Evolutionary conservation across 306 rosid species (phyloP), one percentile per base, ranked within the genome.

Genomic region (Fagus crenata): DNA sequence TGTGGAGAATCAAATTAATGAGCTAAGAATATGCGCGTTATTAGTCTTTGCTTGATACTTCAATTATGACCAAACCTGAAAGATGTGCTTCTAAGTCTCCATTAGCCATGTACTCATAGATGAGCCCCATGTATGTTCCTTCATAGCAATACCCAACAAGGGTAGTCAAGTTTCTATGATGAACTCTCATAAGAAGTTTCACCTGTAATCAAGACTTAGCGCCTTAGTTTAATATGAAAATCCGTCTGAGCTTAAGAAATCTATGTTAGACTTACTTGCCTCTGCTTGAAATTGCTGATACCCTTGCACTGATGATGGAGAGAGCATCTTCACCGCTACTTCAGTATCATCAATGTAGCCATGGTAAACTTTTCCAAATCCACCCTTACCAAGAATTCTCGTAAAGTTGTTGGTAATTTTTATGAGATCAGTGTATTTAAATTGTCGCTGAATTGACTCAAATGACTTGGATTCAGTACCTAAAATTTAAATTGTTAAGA

Each of bases 61-160:
- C 49, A 42, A 42, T 42, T 42, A 42, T 42, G 49, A 42, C 49
- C 49, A 42, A 42, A 75, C 92, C 86, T 72, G 89, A 82, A 43
- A 88, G 75, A 61, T 81, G 69, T 11, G 83, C 61, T 4, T 84
- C 78, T 39, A 88, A 77, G 81, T 88, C 85, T 15, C 89, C 89
- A 81, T 79, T 80, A 64, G 82, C 56, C 92, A 88, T 84, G 58
- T 84, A 86, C 67, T 88, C 92, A 65, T 84, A 88, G 85, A 86
- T 88, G 64, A 88, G 92, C 61, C 86, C 88, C 79, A 77, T 65
- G 46, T 86, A 67, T 67, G 80, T 67, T 60, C 82, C 83, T 83
- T 86, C 87, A 37, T 86, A 79, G 78, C 92, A 88, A 46, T 80
- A 88, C 28, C 92, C 92, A 39, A 86, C 78, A 2, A 88, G 86